Percentiles rank a stretch among this genome's conserved stretches.
Conservation (phyloP, 352 stramenopile genomes). For the Aphanomyces stellatus region DNA sequence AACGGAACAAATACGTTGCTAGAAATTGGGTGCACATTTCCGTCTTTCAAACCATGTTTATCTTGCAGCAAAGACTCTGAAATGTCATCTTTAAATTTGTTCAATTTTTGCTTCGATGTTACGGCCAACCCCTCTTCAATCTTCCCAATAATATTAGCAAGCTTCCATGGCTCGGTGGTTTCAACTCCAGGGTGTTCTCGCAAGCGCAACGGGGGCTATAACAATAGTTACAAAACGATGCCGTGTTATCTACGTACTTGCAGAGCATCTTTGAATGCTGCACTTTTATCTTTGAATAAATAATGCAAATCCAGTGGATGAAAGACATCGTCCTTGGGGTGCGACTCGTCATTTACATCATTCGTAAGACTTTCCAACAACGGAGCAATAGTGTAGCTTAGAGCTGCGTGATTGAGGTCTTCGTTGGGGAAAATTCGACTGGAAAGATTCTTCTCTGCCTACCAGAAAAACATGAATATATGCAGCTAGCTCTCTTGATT, state of each 20-base stretch:
- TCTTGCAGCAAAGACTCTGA: conserved; percentile 32
- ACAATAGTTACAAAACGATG: not conserved
- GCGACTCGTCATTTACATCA: conserved; percentile 27
- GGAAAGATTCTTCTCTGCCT: conserved; percentile 46
- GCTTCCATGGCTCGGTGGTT: conserved; percentile 55
- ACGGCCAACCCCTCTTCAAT: conserved; percentile 37
- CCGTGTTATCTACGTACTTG: not conserved
- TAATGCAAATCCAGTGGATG: conserved; percentile 16
- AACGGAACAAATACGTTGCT: conserved; percentile 40
- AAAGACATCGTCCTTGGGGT: conserved; percentile 8
- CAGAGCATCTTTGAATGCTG: conserved; percentile 9
- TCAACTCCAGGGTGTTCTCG: conserved; percentile 50
- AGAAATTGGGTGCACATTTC: conserved; percentile 67
- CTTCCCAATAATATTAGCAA: conserved; percentile 35
- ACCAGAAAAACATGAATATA: conserved; percentile 30
- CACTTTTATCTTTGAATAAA: conserved; percentile 17
- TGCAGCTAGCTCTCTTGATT: not conserved
- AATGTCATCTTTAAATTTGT: conserved; percentile 53
- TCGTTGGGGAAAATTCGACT: conserved; percentile 46
- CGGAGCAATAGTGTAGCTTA: conserved; percentile 39
- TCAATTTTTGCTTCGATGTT: conserved; percentile 49
- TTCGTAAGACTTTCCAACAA: conserved; percentile 50
- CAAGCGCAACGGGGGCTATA: conserved; percentile 50
- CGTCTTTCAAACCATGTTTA: conserved; percentile 54
- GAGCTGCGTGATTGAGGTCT: conserved; percentile 51